These are phyloP conservation scores for Beauveria scarabaeidicola DNA, from an alignment of 2,329 filamentous ascomycete genomes.

Conservation along the genomic window DNA sequence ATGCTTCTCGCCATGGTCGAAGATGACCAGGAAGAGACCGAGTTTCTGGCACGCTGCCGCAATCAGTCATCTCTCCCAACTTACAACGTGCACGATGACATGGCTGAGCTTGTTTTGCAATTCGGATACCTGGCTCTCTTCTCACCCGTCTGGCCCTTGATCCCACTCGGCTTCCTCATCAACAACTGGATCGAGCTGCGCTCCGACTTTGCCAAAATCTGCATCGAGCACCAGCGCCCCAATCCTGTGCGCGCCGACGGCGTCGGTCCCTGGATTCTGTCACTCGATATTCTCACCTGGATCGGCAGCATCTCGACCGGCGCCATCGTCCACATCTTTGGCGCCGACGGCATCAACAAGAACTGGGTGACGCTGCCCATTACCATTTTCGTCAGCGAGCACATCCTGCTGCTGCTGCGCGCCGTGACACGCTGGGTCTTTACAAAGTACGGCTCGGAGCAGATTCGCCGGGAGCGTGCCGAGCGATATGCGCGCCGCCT, in stretches of 20 bases:
- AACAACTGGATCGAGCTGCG: slow-evolving; percentile 74
- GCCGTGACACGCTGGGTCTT: slow-evolving; percentile 28
- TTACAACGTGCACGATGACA: slow-evolving; percentile 66
- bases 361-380: slow-evolving; percentile 59
- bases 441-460: slow-evolving; percentile 30
- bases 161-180: slow-evolving; percentile 61
- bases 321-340: slow-evolving; percentile 67
- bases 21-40: slow-evolving; percentile 54
- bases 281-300: slow-evolving; percentile 61
- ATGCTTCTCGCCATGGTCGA: slow-evolving; percentile 38
- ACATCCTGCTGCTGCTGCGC: slow-evolving; percentile 58
- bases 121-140: slow-evolving; percentile 69
- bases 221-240: slow-evolving; percentile 63
- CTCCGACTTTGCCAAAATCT: slow-evolving; percentile 70
- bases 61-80: slow-evolving; percentile 57
- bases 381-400: slow-evolving; percentile 64
- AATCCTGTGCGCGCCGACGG: slow-evolving; percentile 61
- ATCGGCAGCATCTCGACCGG: slow-evolving; percentile 64
- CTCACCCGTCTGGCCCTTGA: slow-evolving; percentile 67
- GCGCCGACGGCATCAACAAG: slow-evolving; percentile 41
- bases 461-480: slow-evolving; percentile 31
- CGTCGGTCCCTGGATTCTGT: slow-evolving; percentile 66
- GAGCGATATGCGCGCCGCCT: slow-evolving; percentile 30
- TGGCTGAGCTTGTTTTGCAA: slow-evolving; percentile 64
- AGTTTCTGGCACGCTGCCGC: slow-evolving; percentile 55